Conservation (phyloP, 345 rosid species). For the Arabis alpina region DNA sequence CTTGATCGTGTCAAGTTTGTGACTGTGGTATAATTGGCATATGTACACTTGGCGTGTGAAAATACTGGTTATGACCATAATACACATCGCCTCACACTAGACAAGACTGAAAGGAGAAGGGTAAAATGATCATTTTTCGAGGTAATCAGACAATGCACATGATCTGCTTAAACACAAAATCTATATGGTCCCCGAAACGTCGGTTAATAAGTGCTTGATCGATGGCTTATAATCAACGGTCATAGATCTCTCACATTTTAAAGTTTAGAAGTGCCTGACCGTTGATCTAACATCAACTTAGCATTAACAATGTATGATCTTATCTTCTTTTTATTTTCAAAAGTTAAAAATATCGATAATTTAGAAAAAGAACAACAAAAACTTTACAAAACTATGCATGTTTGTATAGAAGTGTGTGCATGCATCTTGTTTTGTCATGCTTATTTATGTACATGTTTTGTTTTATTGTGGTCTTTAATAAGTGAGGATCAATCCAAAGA, state of each 20-base stretch:
- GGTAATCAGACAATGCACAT: constrained; percentile 37
- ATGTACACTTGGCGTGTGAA: constrained; percentile 21
- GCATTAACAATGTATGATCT: not conserved
- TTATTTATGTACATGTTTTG: constrained; percentile 40
- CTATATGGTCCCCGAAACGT: constrained; percentile 37
- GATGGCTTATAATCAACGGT: constrained; percentile 27
- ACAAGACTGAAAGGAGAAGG: not conserved
- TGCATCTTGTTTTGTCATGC: constrained; percentile 41
- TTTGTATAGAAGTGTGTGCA: constrained; percentile 32
- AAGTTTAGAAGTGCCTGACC: constrained; percentile 35
- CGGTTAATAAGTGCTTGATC: constrained; percentile 33
- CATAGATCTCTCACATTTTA: not conserved
- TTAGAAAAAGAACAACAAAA: constrained; percentile 9
- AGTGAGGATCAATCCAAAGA: constrained; percentile 32
- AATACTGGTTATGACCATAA: constrained; percentile 5
- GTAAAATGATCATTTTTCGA: constrained; percentile 4
- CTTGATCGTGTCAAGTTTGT: constrained; percentile 24
- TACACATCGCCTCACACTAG: constrained; percentile 9
- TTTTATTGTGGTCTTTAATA: constrained; percentile 25
- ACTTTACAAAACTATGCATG: constrained; percentile 29
- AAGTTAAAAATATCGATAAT: not conserved
- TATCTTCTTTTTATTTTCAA: not conserved
- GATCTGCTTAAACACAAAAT: constrained; percentile 41
- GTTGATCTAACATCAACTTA: constrained; percentile 31
- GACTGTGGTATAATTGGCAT: constrained; percentile 28